These are phyloP conservation scores for Backusella tarrabulga DNA, from an alignment of 192 early-diverging fungal species.

Conservation along the genomic window DNA sequence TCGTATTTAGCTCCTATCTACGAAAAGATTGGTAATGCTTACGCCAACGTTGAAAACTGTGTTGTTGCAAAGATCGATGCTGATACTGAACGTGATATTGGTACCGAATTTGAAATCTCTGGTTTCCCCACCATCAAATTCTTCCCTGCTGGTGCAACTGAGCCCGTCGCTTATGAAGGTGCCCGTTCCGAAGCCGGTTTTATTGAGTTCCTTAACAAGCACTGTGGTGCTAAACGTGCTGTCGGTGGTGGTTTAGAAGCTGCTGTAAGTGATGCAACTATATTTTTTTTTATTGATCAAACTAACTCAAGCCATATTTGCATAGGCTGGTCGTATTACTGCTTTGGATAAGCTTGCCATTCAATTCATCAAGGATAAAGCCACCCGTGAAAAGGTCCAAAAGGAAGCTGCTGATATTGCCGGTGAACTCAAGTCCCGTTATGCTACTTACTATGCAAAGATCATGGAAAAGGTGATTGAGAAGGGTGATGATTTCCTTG, in stretches of 20 bases:
- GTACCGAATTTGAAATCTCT: constrained; percentile 59
- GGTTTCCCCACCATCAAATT: constrained; percentile 92
- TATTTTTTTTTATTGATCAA: neutral
- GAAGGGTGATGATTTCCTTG: constrained; percentile 62
- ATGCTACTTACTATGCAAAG: constrained; percentile 87
- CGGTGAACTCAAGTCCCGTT: constrained; percentile 45
- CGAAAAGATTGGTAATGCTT: constrained; percentile 83
- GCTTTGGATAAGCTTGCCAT: constrained; percentile 57
- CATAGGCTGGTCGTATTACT: constrained; percentile 58
- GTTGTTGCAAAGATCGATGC: constrained; percentile 92
- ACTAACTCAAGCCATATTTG: constrained; percentile 20
- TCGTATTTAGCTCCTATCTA: constrained; percentile 70
- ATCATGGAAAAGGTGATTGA: constrained; percentile 85
- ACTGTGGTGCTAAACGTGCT: constrained; percentile 73
- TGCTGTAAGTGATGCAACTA: constrained; percentile 33
- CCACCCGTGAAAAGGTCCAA: neutral
- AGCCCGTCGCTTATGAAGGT: constrained; percentile 71
- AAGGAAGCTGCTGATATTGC: constrained; percentile 41
- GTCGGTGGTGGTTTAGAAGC: constrained; percentile 71
- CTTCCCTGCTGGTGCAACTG: constrained; percentile 68
- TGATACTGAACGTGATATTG: constrained; percentile 60
- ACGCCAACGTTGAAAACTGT: constrained; percentile 72
- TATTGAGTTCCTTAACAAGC: constrained; percentile 82
- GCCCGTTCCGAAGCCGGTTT: constrained; percentile 71
- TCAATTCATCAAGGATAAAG: constrained; percentile 60